These are phyloP conservation scores for Paramarasmius palmivorus DNA, from an alignment of 1,284 basidiomycete species.

Conservation along the genomic window DNA sequence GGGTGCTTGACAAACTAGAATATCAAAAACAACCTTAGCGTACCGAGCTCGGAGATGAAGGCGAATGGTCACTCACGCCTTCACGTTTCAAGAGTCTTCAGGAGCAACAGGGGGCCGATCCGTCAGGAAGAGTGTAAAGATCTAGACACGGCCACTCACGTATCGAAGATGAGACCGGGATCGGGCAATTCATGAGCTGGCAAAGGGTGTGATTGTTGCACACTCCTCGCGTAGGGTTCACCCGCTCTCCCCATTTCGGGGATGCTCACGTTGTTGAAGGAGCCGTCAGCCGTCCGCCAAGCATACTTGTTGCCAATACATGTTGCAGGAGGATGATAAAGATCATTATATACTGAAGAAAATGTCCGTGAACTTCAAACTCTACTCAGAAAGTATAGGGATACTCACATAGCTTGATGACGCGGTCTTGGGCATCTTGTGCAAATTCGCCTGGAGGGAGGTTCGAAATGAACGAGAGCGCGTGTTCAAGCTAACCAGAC, in stretches of 20 bases:
- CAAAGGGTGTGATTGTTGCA: slow-evolving; percentile 68
- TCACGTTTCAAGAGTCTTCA: slow-evolving; percentile 55
- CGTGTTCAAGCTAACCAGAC: slow-evolving; percentile 64
- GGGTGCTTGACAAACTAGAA: slow-evolving; percentile 73
- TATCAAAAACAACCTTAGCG: slow-evolving; percentile 4
- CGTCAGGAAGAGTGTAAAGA: background rate
- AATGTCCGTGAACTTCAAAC: slow-evolving; percentile 9
- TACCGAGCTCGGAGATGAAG: background rate
- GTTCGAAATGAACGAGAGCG: slow-evolving; percentile 60
- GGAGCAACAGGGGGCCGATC: slow-evolving; percentile 5
- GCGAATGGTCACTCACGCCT: slow-evolving; percentile 35
- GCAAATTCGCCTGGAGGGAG: slow-evolving; percentile 52
- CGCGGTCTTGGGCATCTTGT: slow-evolving; percentile 48
- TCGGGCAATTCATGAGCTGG: slow-evolving; percentile 73
- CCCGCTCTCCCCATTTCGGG: slow-evolving; percentile 78
- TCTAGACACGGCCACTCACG: slow-evolving; percentile 35
- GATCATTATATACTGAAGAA: slow-evolving; percentile 69
- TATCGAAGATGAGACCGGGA: slow-evolving; percentile 76
- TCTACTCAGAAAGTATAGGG: background rate
- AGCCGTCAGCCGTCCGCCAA: slow-evolving; percentile 74
- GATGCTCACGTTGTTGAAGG: slow-evolving; percentile 67
- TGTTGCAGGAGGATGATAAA: slow-evolving; percentile 73
- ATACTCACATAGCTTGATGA: slow-evolving; percentile 57
- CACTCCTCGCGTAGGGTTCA: slow-evolving; percentile 75
- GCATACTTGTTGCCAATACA: slow-evolving; percentile 62